These are phyloP conservation scores for Termitomyces sp. DNA, from an alignment of 768 basidiomycete genomes.

Conservation along the genomic window DNA sequence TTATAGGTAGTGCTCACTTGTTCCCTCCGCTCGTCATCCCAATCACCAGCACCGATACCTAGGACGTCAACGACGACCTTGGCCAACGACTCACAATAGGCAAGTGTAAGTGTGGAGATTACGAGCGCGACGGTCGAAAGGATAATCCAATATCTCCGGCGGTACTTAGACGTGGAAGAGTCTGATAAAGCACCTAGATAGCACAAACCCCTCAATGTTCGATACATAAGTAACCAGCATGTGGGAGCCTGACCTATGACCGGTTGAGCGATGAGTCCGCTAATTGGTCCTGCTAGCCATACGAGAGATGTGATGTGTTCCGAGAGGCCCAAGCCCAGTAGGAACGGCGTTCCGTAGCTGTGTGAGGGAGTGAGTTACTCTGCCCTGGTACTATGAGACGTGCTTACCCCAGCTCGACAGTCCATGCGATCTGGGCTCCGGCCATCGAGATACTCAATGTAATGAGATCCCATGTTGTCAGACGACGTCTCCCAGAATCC, in stretches of 20 bases:
- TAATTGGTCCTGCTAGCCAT: conserved; percentile 94
- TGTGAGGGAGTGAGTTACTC: conserved; percentile 9
- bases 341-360: conserved; percentile 95
- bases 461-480: conserved; percentile 69
- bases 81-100: conserved; percentile 77
- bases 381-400: conserved; percentile 9
- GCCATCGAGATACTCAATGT: conserved; percentile 90
- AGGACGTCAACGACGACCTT: conserved; percentile 73
- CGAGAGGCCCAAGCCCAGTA: conserved; percentile 65
- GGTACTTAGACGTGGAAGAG: conserved; percentile 84
- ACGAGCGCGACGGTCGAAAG: conserved; percentile 81
- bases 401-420: conserved; percentile 87
- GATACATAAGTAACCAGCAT: conserved; percentile 14
- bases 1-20: conserved; percentile 38
- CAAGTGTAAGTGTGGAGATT: conserved; percentile 72
- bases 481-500: conserved; percentile 28
- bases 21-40: conserved; percentile 73
- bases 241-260: conserved; percentile 67
- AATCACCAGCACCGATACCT: conserved; percentile 75
- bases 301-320: conserved; percentile 92
- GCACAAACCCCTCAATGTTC: conserved; percentile 26
- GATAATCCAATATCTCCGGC: conserved; percentile 91
- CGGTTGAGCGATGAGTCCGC: conserved; percentile 94
- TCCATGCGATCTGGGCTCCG: conserved; percentile 94
- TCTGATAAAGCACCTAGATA: conserved; percentile 88